These are phyloP conservation scores for Mycotypha africana DNA, from an alignment of 371 early-diverging fungal species.

Conservation along the genomic window DNA sequence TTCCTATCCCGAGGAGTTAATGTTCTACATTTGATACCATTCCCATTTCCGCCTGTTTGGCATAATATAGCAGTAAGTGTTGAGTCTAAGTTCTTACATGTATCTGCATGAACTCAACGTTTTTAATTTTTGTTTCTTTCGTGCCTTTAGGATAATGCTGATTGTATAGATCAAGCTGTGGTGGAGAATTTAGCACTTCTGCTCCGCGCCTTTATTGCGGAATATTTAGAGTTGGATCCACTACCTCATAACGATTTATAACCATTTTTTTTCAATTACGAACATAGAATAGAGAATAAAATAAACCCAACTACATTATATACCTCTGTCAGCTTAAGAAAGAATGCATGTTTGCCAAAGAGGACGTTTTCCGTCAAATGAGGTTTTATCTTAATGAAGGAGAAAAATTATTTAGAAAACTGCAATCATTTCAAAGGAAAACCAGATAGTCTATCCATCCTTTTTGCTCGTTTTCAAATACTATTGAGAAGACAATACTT, in stretches of 20 bases:
- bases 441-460: too few relatives aligned
- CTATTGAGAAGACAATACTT: too few relatives aligned
- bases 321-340: too few relatives aligned
- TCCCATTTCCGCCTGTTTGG: slow-evolving; percentile 92
- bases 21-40: slow-evolving; percentile 85
- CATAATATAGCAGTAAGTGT: slow-evolving; percentile 64
- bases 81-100: not conserved
- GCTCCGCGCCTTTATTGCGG: slow-evolving; percentile 49
- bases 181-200: slow-evolving; percentile 49
- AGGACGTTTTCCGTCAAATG: too few relatives aligned
- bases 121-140: not conserved
- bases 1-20: slow-evolving; percentile 79
- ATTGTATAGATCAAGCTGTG: slow-evolving; percentile 35
- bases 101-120: not conserved
- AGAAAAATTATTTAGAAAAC: too few relatives aligned
- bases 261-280: too few relatives aligned
- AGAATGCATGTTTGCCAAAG: too few relatives aligned
- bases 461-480: too few relatives aligned
- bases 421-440: too few relatives aligned
- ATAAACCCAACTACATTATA: not conserved
- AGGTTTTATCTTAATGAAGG: too few relatives aligned
- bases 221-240: slow-evolving; percentile 47
- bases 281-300: not conserved
- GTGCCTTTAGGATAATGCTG: slow-evolving; percentile 18
- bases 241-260: slow-evolving; percentile 19